Percentiles rank a stretch among this genome's conserved stretches.
These are phyloP conservation scores for Ustilago hordei DNA, from an alignment of 1,284 basidiomycete genomes.

Conservation along the genomic window DNA sequence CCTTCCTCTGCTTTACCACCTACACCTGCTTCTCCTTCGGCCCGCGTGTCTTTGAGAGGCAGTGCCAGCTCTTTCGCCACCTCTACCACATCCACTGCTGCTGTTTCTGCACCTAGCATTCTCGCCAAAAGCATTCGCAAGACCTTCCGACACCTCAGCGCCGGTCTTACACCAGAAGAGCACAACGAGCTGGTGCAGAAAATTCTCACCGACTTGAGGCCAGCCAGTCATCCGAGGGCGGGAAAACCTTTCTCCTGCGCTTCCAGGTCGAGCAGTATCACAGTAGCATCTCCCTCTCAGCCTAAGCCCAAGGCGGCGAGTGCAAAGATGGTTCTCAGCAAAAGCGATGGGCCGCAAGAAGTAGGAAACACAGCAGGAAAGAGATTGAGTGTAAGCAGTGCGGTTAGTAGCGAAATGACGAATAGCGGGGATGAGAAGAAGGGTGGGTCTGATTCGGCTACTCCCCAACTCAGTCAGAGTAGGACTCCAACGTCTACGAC, in stretches of 20 bases:
- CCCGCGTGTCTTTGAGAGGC: neutral
- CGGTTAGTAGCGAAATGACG: neutral
- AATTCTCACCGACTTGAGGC: slow-evolving; percentile 25
- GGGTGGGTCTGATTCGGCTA: slow-evolving; percentile 3
- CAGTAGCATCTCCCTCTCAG: neutral
- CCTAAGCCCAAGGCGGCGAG: neutral
- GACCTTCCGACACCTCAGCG: slow-evolving; percentile 12
- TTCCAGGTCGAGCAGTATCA: neutral
- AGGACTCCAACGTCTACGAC: slow-evolving; percentile 18
- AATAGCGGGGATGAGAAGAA: neutral
- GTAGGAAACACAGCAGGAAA: neutral
- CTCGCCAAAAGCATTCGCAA: slow-evolving; percentile 19
- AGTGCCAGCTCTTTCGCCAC: slow-evolving; percentile 6
- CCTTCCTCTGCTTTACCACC: slow-evolving; percentile 33
- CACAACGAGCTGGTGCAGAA: slow-evolving; percentile 25
- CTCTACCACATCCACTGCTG: neutral
- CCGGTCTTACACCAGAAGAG: slow-evolving; percentile 20
- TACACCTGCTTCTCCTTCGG: slow-evolving; percentile 12
- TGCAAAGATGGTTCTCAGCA: slow-evolving; percentile 2
- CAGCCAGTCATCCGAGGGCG: neutral
- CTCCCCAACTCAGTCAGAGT: slow-evolving; percentile 35
- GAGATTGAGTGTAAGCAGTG: neutral
- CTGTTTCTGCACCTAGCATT: slow-evolving; percentile 9
- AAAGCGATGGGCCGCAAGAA: neutral
- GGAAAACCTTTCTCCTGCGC: slow-evolving; percentile 10